Base-by-base conservation (phyloP, 352 stramenopile species). In the Globisporangium takayamanum region DNA sequence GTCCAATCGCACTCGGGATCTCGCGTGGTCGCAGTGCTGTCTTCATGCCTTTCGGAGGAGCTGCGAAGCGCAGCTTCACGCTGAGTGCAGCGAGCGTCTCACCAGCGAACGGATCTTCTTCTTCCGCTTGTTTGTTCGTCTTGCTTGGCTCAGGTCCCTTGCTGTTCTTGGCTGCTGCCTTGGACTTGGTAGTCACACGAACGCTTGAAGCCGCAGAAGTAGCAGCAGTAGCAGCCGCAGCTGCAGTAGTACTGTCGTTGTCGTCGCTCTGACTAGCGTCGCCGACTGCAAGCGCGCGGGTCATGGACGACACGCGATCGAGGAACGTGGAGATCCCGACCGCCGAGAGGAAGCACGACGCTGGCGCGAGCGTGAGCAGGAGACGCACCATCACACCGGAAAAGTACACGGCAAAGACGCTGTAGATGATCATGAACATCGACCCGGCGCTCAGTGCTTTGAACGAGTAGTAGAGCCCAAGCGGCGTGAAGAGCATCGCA, bases 381-480 rank as follows among this genome's bases (percentile, higher is more conserved):
- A 98, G 76, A 5, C 92, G 89, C 46, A 97, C 88, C 88, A 97
- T 97, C 37, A 97, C 79, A 3, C 93, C 94, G 0, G 92, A 84
- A 67, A 98, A 98, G 68, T 98, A 97, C 51, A 84, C 96, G 3
- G 93, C 72, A 53, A 98, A 84, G 36, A 81, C 88, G 50, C 80
- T 91, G 69, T 97, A 97, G 18, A 98, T 64, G 64, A 97, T 87
- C 64, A 98, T 81, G 65, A 98, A 98, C 15, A 97, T 64, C 58
- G 73, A 77, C 6, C 57, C 82, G 22, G 88, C 63, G 36, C 76
- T 76, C 36, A 96, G 62, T 15, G 77, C 67, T 45, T 84, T 61
- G 56, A 92, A 97, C 25, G 83, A 86, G 67, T 94, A 92, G 60
- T 82, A 96, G 20, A 98, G 63, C 6, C 94, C 94, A 3, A 98